phyloP scores from a whole-genome alignment of 1,139 yeast genomes.

The Spathaspora sp. region DNA sequence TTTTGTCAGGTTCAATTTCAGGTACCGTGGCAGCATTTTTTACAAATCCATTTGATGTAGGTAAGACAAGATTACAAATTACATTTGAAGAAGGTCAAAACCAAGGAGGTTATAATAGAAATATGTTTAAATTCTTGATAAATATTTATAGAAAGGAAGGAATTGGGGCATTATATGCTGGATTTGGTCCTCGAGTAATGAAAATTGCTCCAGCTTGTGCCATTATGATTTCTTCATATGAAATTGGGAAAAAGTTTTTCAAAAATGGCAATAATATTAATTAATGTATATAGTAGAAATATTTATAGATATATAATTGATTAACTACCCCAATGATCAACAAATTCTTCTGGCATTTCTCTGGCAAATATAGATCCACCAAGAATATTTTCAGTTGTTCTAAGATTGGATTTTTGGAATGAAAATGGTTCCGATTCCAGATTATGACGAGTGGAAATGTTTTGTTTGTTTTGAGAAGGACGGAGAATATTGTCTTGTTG shows the following conservation, averaged over 20 bases:
- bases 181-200: constrained; percentile 79
- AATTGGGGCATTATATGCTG: constrained; percentile 72
- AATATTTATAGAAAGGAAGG: constrained; percentile 75
- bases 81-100: constrained; percentile 25
- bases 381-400: not conserved
- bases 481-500: constrained; percentile 1
- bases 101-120: constrained; percentile 16
- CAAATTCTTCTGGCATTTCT: constrained; percentile 1
- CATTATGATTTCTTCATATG: constrained; percentile 95
- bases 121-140: constrained; percentile 67
- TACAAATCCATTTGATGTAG: constrained; percentile 97
- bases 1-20: constrained; percentile 79
- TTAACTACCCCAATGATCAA: constrained; percentile 3
- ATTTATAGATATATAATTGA: constrained; percentile 1
- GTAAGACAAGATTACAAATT: constrained; percentile 90
- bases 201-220: constrained; percentile 98
- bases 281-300: constrained; percentile 2
- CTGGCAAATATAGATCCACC: not conserved
- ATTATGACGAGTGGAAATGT: not conserved
- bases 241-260: constrained; percentile 75
- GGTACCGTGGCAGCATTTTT: constrained; percentile 83
- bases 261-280: constrained; percentile 20
- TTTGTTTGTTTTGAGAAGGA: not conserved
- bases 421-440: not conserved
- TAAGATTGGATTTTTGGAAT: not conserved